phyloP scores from a whole-genome alignment of 441 rosid species.

The Adansonia rubrostipa region DNA sequence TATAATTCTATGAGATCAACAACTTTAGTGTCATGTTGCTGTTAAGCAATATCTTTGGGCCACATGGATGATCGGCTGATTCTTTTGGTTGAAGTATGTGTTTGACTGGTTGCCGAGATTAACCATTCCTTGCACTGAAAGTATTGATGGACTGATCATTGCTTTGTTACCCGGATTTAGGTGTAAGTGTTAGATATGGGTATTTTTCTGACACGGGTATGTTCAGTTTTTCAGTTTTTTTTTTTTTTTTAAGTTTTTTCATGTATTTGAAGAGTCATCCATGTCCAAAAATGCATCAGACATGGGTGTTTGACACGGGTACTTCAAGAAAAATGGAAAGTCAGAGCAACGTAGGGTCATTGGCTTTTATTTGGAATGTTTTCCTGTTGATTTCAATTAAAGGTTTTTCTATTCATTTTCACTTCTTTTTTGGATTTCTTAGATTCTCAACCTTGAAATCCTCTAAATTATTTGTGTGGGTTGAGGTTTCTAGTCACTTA shows the following conservation, averaged over 20 bases:
- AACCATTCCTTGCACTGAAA: not conserved
- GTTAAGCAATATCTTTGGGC: not conserved
- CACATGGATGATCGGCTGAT: not conserved
- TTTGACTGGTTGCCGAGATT: not conserved
- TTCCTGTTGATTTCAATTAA: not conserved
- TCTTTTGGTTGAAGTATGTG: not conserved
- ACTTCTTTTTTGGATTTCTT: not conserved
- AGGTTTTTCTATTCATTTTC: not conserved
- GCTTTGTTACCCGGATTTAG: too few relatives aligned
- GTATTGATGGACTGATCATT: not conserved
- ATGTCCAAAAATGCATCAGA: too few relatives aligned
- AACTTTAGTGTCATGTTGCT: not conserved
- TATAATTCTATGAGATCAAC: not conserved
- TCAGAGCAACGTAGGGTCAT: not conserved
- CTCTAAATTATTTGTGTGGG: not conserved
- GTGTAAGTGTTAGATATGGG: too few relatives aligned
- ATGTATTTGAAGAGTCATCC: too few relatives aligned
- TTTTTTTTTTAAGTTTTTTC: too few relatives aligned
- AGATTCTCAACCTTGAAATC: not conserved
- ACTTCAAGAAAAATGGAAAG: too few relatives aligned
- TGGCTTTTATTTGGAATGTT: not conserved
- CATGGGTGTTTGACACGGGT: too few relatives aligned
- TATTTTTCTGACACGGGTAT: too few relatives aligned
- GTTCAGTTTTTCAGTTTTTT: too few relatives aligned
- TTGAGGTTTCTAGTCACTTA: not conserved